A percentile compares a stretch with the other conserved stretches of the same genome.
Evolutionary conservation across 805 yeast genomes (phyloP).

Genomic region (Yamadazyma phyllophila): DNA sequence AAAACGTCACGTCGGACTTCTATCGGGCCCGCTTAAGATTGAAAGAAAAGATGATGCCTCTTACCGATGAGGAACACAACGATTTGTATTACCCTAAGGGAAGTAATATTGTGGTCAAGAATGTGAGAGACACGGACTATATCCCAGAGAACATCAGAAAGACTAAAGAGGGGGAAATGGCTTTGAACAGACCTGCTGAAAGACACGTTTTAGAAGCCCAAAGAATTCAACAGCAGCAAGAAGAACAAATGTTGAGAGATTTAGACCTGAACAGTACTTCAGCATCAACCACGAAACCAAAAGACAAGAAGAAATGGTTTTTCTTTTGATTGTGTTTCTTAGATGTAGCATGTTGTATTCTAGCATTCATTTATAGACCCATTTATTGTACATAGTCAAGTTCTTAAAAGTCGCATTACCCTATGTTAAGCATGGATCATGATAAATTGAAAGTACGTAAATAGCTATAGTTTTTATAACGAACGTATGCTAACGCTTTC

Average conservation of each 20-base stretch:
- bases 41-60: constrained; percentile 54
- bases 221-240: constrained; percentile 63
- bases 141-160: constrained; percentile 40
- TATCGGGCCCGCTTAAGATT: constrained; percentile 58
- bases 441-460: neutral
- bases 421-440: neutral
- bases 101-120: constrained; percentile 38
- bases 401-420: neutral
- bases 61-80: constrained; percentile 58
- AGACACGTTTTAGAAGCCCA: constrained; percentile 76
- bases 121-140: constrained; percentile 43
- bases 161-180: constrained; percentile 47
- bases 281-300: neutral
- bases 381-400: neutral
- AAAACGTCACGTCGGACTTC: constrained; percentile 68
- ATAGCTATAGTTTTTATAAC: neutral
- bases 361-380: neutral
- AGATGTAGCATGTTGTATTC: neutral
- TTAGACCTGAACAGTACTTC: neutral
- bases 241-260: constrained; percentile 44
- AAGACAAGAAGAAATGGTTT: neutral
- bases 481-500: neutral
- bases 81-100: constrained; percentile 55
- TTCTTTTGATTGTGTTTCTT: neutral
- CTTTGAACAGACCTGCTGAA: constrained; percentile 65